Percentiles rank a stretch among this genome's conserved stretches.
These are phyloP conservation scores for Rhytidiadelphus loreus DNA, from an alignment of 225 moss, liverwort and hornwort species.

Conservation along the genomic window DNA sequence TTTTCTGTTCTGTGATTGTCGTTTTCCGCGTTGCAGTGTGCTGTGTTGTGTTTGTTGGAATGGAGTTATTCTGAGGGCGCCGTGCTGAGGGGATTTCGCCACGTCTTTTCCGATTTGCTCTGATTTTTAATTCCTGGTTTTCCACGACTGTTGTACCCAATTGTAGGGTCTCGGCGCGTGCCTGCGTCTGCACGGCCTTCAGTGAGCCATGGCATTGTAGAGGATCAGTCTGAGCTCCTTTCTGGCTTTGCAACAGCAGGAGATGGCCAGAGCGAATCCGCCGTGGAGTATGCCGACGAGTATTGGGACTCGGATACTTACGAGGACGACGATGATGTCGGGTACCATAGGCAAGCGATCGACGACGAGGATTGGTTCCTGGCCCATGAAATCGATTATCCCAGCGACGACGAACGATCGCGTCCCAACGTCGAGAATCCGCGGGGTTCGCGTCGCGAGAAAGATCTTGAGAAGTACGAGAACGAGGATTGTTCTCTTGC, in stretches of 20 bases:
- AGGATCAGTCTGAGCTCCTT: slow-evolving; percentile 86
- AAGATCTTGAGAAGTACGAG: slow-evolving; percentile 83
- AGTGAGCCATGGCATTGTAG: slow-evolving; percentile 71
- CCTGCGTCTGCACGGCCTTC: slow-evolving; percentile 47
- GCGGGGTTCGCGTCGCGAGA: slow-evolving; percentile 53
- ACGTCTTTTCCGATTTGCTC: neutral
- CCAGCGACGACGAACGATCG: slow-evolving; percentile 84
- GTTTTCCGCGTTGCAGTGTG: neutral
- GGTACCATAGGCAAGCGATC: slow-evolving; percentile 86
- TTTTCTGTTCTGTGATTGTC: neutral
- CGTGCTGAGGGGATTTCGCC: neutral
- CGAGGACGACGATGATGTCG: slow-evolving; percentile 97
- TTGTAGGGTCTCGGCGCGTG: slow-evolving; percentile 51
- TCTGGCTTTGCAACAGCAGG: slow-evolving; percentile 86
- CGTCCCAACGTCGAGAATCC: slow-evolving; percentile 50
- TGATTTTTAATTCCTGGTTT: slow-evolving; percentile 20
- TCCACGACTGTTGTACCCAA: slow-evolving; percentile 17
- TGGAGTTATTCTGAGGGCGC: neutral
- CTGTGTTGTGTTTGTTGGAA: neutral
- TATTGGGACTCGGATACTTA: slow-evolving; percentile 98
- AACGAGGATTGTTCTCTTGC: slow-evolving; percentile 72
- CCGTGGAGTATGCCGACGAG: slow-evolving; percentile 81
- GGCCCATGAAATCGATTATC: slow-evolving; percentile 96
- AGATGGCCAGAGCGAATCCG: slow-evolving; percentile 85
- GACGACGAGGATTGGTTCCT: slow-evolving; percentile 99